These are phyloP conservation scores for Bothriochloa decipiens DNA, from an alignment of 176 grass and related monocot genomes.

Conservation along the genomic window DNA sequence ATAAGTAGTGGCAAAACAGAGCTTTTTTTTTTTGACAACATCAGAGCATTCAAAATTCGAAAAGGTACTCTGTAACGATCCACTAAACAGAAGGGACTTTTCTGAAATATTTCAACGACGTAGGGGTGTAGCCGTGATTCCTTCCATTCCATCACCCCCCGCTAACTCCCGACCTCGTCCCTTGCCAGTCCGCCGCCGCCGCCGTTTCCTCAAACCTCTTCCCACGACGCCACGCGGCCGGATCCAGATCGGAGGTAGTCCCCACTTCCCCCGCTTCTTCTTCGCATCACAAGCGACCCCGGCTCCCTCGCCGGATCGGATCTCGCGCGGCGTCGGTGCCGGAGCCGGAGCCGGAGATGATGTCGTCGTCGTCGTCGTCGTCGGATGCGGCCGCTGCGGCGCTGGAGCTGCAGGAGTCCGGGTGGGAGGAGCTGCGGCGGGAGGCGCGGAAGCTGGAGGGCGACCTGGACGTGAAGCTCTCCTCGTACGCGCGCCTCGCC, in stretches of 20 bases:
- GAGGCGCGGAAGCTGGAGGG: conserved; percentile 98
- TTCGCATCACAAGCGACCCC: conserved; percentile 15
- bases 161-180: not conserved
- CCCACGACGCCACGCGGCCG: not conserved
- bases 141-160: not conserved
- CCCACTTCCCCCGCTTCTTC: not conserved
- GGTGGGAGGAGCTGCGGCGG: conserved; percentile 91
- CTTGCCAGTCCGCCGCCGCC: not conserved
- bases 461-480: conserved; percentile 96
- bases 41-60: no score
- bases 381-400: conserved; percentile 32
- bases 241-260: not conserved
- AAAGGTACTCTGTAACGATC: no score
- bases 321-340: not conserved
- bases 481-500: conserved; percentile 91
- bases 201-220: not conserved
- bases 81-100: not conserved
- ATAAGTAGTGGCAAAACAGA: no score
- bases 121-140: not conserved
- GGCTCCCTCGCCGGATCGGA: conserved; percentile 17
- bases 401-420: conserved; percentile 71
- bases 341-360: conserved; percentile 31
- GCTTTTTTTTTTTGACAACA: no score
- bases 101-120: not conserved
- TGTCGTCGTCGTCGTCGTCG: conserved; percentile 27